Evolutionary conservation across 768 basidiomycete genomes (phyloP), one percentile per base, ranked within the genome.

Genomic region (Dacryopinax spathularia): DNA sequence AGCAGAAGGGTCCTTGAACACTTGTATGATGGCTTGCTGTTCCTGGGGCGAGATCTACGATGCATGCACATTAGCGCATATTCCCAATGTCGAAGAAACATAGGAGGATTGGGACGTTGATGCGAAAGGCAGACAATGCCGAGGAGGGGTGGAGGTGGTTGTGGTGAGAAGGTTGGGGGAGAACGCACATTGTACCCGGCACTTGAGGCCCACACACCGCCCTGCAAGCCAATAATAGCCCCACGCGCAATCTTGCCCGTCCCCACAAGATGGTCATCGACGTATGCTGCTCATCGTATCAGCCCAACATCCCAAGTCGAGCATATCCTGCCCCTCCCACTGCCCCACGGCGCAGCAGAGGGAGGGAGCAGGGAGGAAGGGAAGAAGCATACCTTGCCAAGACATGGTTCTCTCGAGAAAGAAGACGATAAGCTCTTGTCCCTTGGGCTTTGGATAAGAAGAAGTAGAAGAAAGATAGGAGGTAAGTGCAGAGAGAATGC

Each of bases 241-340:
- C 90, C 92, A 69, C 81, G 80, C 27, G 76, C n/a, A 71, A 95
- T 76, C 75, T 84, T 89, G 68, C 82, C 84, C 66, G 76, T 84
- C 34, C 83, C 88, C 69, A 94, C 73, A 63, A 94, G 83, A 73
- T 89, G 84, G 70, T 76, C 78, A 73, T 93, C 88, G 74, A 92
- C 87, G 77, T 91, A 90, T 66, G 80, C 91, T 93, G 70, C 31
- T 29, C 10, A 43, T 34, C 36, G 35, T 22, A 64, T 20, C 48
- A 34, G 48, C 39, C 36, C 35, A 16, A 60, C 25, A 56, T 13
- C n/a, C n/a, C n/a, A n/a, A 63, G 16, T 33, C 15, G 34, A 10
- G 34, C 4, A 22, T 2, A 25, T 3, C 34, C 4, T 13, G 16
- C n/a, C n/a, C 36, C 18, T 34, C 29, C 7, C 16, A n/a, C 22